These are phyloP conservation scores for Boletus sp. DNA, from an alignment of 1,284 basidiomycete species.

Conservation along the genomic window DNA sequence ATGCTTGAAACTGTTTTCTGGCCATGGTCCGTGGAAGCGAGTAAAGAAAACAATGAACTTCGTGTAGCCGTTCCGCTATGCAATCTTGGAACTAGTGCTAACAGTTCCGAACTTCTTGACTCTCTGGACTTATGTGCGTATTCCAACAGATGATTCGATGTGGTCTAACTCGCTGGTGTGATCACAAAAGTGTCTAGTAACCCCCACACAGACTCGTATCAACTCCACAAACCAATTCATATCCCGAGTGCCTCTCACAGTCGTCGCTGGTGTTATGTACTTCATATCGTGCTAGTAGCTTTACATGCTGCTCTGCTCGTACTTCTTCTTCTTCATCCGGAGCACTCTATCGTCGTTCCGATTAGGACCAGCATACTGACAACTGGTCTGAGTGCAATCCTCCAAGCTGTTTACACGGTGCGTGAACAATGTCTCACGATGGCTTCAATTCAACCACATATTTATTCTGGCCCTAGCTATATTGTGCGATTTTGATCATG, in stretches of 20 bases:
- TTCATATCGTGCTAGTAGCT: background rate
- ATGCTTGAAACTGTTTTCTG: background rate
- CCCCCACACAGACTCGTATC: background rate
- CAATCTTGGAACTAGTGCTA: background rate
- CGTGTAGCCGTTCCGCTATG: background rate
- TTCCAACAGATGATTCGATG: background rate
- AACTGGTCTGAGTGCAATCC: background rate
- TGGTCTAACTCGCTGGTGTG: background rate
- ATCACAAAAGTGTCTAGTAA: background rate
- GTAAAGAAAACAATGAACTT: background rate
- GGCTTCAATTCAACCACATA: background rate
- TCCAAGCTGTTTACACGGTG: background rate
- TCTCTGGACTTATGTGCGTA: background rate
- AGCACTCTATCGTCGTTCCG: background rate
- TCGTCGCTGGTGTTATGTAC: background rate
- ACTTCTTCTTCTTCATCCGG: background rate
- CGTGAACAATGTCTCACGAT: background rate
- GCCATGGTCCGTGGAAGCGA: background rate
- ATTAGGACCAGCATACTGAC: background rate
- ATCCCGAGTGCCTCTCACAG: background rate
- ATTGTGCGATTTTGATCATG: background rate
- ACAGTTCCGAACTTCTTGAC: background rate
- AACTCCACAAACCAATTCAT: background rate
- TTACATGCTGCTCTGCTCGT: background rate
- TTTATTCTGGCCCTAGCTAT: background rate